Evolutionary conservation across 2,329 filamentous ascomycete genomes (phyloP), one percentile per base, ranked within the genome.

Genomic region (Diaporthe vexans): DNA sequence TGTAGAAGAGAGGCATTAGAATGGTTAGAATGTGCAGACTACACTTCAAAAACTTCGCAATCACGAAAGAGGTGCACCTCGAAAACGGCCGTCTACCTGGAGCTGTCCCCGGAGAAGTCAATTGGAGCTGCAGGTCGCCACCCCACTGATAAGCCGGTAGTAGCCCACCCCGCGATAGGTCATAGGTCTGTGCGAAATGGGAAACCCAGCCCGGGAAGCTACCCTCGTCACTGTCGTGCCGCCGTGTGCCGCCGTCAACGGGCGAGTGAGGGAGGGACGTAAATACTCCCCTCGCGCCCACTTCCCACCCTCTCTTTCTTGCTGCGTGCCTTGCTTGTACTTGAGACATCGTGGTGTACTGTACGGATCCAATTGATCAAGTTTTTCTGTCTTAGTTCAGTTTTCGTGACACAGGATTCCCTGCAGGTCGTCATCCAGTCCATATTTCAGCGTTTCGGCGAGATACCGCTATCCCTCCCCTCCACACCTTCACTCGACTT

Each of bases 341-440:
- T 65, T 52, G 37, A 59, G 54, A 72, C 74, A 29, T 74, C 65
- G 48, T 54, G 33, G 43, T 54, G 63, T 54, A 54, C 63, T 68
- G 48, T 72, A 74, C 61, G 68, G 61, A 69, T 74, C 69, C 74
- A 61, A 72, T 76, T 74, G 61, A 57, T 74, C 73, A 72, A 74
- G 35, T 67, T 65, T 68, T 51, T 59, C 9, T 57, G 54, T 70
- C 57, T 61, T 70, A 72, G 59, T 7, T 43, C 9, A 17, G 72
- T 72, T 74, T 35, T 24, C 46, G 59, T 74, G 72, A 63, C 72
- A 68, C 52, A 59, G 21, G 54, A 46, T 58, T 69, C 63, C 48
- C 63, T 68, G 61, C 61, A 52, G 13, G 29, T 67, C 46, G 7
- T 51, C 19, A 37, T 67, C 19, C 46, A 67, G 46, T 52, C 46